Evolutionary conservation across 371 early-diverging fungal species (phyloP), one percentile per base, ranked within the genome.

Genomic region (Mucor indicus): DNA sequence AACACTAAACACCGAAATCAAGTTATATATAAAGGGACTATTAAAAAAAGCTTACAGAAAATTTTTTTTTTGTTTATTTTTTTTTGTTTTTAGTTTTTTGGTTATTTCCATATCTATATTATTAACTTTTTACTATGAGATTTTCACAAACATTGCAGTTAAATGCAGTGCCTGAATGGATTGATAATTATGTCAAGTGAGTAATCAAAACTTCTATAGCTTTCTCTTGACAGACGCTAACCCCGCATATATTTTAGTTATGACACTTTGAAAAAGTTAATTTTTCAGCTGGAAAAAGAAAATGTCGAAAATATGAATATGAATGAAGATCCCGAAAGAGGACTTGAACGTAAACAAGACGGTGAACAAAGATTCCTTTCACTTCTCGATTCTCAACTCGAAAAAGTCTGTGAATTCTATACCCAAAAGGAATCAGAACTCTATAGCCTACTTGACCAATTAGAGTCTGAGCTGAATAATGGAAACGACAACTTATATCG

Each of bases 121-220:
- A n/a, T n/a, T n/a, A n/a, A n/a, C n/a, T n/a, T n/a, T n/a, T n/a
- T n/a, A n/a, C n/a, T 50, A 93, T 95, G 93, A 95, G 92, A 77
- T 95, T 95, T 55, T 89, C 91, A 13, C 89, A 90, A 67, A 79
- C 85, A 21, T 77, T 95, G 42, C 85, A 87, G 65, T 84, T 95
- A 54, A 95, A 95, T 65, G 83, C 90, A 33, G 90, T 89, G 25
- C 93, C 93, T 32, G 94, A 93, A 57, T 95, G 95, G 95, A 78
- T 80, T 50, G 90, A 90, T 53, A 71, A 80, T 56, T 90, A 89
- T 55, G 51, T 90, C 44, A 81, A 81, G 80, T 83, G 75, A 72
- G 66, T 35, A n/a, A 30, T 32, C 30, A 33, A 4, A 13, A 33
- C n/a, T 9, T 11, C n/a, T 11, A 9, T 9, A n/a, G 4, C 6